phyloP scores from a whole-genome alignment of 2,329 filamentous ascomycete genomes.

The Diaporthe vaccinii region DNA sequence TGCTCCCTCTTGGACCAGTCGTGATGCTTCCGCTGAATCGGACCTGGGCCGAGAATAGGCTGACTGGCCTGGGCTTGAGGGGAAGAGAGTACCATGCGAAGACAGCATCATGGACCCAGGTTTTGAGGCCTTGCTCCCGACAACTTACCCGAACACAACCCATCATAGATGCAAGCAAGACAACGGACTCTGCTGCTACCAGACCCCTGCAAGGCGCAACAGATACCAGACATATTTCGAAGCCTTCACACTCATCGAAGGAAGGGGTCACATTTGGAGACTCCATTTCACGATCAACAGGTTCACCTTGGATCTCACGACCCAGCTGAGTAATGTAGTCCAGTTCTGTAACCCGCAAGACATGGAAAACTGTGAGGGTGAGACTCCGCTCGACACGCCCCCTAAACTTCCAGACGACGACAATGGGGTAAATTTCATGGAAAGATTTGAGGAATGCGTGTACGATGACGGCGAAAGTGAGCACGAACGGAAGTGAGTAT shows the following conservation, averaged over 20 bases:
- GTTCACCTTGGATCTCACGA: neutral
- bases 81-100: conserved; percentile 23
- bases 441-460: neutral
- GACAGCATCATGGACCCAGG: neutral
- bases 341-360: conserved; percentile 10
- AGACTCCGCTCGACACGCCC: neutral
- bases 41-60: neutral
- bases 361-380: conserved; percentile 8
- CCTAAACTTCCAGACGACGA: conserved; percentile 1
- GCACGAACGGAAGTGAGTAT: neutral
- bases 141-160: conserved; percentile 11
- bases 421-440: neutral
- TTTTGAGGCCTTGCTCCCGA: conserved; percentile 12
- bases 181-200: conserved; percentile 36
- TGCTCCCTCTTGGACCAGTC: neutral
- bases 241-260: conserved; percentile 28
- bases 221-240: neutral
- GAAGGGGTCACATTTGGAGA: conserved; percentile 23
- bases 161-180: conserved; percentile 30
- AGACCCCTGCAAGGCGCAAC: neutral
- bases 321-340: neutral
- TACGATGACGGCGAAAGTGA: conserved; percentile 7
- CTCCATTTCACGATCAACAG: conserved; percentile 14
- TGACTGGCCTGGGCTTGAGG: neutral
- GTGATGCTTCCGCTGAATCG: neutral